phyloP scores from a whole-genome alignment of 768 basidiomycete species.

The Rhodosporidiobolus odoratus region DNA sequence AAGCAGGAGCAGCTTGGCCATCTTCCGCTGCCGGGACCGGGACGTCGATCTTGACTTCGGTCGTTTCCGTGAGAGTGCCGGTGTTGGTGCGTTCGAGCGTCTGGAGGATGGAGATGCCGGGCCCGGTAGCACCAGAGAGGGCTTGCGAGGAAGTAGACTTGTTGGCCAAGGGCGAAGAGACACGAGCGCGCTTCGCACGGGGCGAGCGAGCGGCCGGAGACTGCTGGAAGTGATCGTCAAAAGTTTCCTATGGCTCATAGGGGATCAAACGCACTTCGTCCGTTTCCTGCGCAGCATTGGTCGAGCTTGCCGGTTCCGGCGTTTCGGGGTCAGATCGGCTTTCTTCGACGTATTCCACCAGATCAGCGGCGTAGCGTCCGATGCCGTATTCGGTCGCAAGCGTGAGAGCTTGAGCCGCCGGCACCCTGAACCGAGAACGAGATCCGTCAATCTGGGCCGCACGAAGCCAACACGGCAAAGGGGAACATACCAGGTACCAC shows the following conservation, averaged over 20 bases:
- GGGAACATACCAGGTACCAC: slow-evolving; percentile 29
- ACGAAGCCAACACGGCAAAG: too few relatives aligned
- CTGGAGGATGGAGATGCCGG: slow-evolving; percentile 34
- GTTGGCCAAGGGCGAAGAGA: slow-evolving; percentile 18
- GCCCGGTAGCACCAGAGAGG: slow-evolving; percentile 24
- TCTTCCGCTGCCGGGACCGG: not conserved
- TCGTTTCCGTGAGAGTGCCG: slow-evolving; percentile 34
- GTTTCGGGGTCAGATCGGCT: not conserved
- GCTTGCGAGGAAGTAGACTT: slow-evolving; percentile 1
- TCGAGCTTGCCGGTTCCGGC: not conserved
- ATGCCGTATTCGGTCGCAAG: slow-evolving; percentile 40
- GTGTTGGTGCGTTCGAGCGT: slow-evolving; percentile 21
- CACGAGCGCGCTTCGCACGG: slow-evolving; percentile 30
- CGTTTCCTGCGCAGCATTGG: not conserved
- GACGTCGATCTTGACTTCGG: slow-evolving; percentile 38
- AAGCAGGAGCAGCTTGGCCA: slow-evolving; percentile 15
- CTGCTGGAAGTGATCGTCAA: not conserved
- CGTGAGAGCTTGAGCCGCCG: slow-evolving; percentile 18
- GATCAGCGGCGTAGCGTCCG: slow-evolving; percentile 31
- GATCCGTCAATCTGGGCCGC: fast-evolving
- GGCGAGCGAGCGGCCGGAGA: slow-evolving; percentile 29
- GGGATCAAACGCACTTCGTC: slow-evolving; percentile 9
- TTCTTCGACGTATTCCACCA: slow-evolving; percentile 23
- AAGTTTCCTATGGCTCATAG: too few relatives aligned
- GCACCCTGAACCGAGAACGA: slow-evolving; percentile 18